These are phyloP conservation scores for Phytophthora rubi DNA, from an alignment of 352 stramenopile species.

Conservation along the genomic window DNA sequence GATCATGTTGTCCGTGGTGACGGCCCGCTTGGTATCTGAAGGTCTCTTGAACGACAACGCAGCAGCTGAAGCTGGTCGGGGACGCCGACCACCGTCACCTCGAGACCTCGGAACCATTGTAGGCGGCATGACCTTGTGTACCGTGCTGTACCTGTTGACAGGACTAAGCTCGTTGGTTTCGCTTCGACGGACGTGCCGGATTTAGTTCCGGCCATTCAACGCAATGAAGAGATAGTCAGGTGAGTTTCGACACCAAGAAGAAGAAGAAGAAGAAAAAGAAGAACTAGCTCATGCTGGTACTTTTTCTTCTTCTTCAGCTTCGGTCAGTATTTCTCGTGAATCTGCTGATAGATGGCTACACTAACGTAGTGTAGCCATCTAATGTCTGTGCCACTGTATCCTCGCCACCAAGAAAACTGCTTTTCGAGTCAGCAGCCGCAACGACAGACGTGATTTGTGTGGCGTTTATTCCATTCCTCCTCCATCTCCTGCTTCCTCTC, in stretches of 20 bases:
- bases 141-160: not conserved
- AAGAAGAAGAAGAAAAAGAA: not conserved
- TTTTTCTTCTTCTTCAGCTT: not conserved
- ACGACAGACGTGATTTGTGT: slow-evolving; percentile 24
- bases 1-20: slow-evolving; percentile 38
- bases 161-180: not conserved
- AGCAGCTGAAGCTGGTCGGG: slow-evolving; percentile 18
- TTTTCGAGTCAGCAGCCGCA: slow-evolving; percentile 9
- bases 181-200: not conserved
- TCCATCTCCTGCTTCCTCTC: slow-evolving; percentile 14
- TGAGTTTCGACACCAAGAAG: not conserved
- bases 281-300: too few relatives aligned
- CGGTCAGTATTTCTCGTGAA: slow-evolving; percentile 4
- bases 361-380: slow-evolving; percentile 4
- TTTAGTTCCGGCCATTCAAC: not conserved
- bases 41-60: slow-evolving; percentile 9
- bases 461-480: slow-evolving; percentile 33
- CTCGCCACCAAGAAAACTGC: not conserved
- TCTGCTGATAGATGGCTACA: slow-evolving; percentile 25
- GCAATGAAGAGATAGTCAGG: too few relatives aligned
- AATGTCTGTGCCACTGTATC: too few relatives aligned
- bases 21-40: not conserved
- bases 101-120: not conserved
- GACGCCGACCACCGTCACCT: not conserved
- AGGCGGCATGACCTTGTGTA: not conserved